phyloP scores from a whole-genome alignment of 345 rosid genomes.

The Trapa bicornis region DNA sequence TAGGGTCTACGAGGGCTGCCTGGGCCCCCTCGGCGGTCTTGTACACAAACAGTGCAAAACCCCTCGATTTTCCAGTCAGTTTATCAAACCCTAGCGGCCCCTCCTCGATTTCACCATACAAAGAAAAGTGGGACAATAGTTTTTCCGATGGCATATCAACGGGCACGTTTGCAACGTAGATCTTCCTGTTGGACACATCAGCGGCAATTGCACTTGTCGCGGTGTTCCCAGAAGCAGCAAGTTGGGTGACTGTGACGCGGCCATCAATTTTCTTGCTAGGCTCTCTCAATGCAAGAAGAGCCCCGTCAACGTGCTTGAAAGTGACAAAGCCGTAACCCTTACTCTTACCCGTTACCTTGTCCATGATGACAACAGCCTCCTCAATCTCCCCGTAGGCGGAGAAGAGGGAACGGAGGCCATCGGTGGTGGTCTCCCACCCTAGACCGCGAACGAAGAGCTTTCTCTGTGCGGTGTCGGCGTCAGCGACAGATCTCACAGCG shows the following conservation, averaged over 20 bases:
- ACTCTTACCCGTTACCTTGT: slow-evolving; percentile 57
- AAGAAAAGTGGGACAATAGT: slow-evolving; percentile 38
- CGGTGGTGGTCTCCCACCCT: slow-evolving; percentile 78
- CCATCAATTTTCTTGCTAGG: slow-evolving; percentile 81
- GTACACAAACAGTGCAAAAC: slow-evolving; percentile 73
- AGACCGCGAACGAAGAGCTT: slow-evolving; percentile 82
- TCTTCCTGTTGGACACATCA: slow-evolving; percentile 62
- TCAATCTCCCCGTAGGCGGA: slow-evolving; percentile 64
- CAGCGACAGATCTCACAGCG: slow-evolving; percentile 44
- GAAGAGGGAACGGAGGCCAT: slow-evolving; percentile 46
- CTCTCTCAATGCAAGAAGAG: slow-evolving; percentile 54
- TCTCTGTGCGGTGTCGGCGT: slow-evolving; percentile 55
- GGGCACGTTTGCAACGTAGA: slow-evolving; percentile 70
- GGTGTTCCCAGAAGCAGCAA: slow-evolving; percentile 65
- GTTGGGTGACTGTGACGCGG: slow-evolving; percentile 67
- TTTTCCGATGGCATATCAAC: slow-evolving; percentile 60
- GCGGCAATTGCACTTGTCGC: slow-evolving; percentile 23
- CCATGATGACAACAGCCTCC: slow-evolving; percentile 63
- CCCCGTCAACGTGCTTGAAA: slow-evolving; percentile 57
- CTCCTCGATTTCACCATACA: slow-evolving; percentile 76
- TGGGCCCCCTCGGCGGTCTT: slow-evolving; percentile 74
- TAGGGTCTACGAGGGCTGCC: slow-evolving; percentile 59
- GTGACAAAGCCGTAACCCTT: slow-evolving; percentile 81
- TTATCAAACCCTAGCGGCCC: slow-evolving; percentile 88
- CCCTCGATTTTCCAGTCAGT: slow-evolving; percentile 73